Percentiles rank a stretch among this genome's conserved stretches.
Conservation (phyloP, 2,329 filamentous ascomycete genomes). For the Neonectria sp. region DNA sequence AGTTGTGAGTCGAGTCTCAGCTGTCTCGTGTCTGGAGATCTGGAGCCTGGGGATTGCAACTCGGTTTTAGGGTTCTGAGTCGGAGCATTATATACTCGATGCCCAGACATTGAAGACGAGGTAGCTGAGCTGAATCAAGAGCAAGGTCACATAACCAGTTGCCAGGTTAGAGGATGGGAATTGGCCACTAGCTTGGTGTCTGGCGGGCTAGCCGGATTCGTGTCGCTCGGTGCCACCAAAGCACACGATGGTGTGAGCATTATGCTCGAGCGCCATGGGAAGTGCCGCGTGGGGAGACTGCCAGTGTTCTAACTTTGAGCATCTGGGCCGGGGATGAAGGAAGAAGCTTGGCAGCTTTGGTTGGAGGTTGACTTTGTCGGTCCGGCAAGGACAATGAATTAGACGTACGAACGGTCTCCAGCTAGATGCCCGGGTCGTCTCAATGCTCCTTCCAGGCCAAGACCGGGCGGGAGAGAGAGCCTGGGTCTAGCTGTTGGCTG, state of each 20-base stretch:
- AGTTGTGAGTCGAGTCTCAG: background rate
- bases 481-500: background rate
- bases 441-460: background rate
- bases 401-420: too few species aligned
- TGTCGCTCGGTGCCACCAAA: constrained; percentile 6
- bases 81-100: constrained; percentile 25
- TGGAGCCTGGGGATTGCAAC: constrained; percentile 4
- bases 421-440: too few species aligned
- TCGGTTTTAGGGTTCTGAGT: background rate
- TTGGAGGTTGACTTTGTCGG: constrained; percentile 8
- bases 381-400: constrained; percentile 11
- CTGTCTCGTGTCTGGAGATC: background rate
- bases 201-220: constrained; percentile 20
- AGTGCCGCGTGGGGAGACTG: background rate
- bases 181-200: constrained; percentile 10
- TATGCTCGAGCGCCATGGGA: background rate
- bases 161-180: constrained; percentile 2
- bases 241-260: background rate
- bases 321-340: too few species aligned
- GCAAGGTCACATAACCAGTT: background rate
- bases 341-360: background rate
- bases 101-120: constrained; percentile 9
- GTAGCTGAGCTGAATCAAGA: background rate
- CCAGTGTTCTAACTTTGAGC: too few species aligned
- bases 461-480: background rate